phyloP scores from a whole-genome alignment of 257 asterid species.

The Echium plantagineum region DNA sequence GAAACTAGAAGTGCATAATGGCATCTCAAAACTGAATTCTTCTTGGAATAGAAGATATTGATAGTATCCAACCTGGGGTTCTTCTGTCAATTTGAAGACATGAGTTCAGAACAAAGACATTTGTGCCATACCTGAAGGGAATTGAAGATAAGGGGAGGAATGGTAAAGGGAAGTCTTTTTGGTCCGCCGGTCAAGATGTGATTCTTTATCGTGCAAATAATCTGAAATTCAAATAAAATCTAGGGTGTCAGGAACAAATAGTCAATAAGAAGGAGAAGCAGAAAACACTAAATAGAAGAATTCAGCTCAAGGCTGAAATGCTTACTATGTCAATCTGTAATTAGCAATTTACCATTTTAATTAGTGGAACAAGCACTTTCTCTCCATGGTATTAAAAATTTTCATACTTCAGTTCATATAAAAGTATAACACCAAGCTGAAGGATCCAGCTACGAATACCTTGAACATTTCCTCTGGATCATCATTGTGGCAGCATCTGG shows the following conservation, averaged over 20 bases:
- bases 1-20: no score
- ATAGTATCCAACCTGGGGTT: not conserved
- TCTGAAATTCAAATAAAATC: slow-evolving; percentile 30
- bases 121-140: slow-evolving; percentile 58
- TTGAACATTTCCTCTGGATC: slow-evolving; percentile 90
- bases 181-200: slow-evolving; percentile 81
- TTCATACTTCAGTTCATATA: not conserved
- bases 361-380: not conserved
- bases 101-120: not conserved
- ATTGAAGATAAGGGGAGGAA: slow-evolving; percentile 84
- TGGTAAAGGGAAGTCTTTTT: slow-evolving; percentile 79
- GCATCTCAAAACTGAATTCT: no score
- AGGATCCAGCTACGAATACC: slow-evolving; percentile 23
- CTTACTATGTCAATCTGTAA: not conserved
- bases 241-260: not conserved
- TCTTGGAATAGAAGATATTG: not conserved
- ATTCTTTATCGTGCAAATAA: slow-evolving; percentile 69
- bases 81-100: not conserved
- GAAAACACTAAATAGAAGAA: not conserved
- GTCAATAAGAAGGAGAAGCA: no score
- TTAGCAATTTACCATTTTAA: not conserved
- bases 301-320: not conserved
- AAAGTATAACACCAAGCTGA: not conserved
- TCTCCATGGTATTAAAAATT: not conserved
- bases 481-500: slow-evolving; percentile 77